Conservation (phyloP, 2,329 filamentous ascomycete genomes). For the Claviceps monticola region DNA sequence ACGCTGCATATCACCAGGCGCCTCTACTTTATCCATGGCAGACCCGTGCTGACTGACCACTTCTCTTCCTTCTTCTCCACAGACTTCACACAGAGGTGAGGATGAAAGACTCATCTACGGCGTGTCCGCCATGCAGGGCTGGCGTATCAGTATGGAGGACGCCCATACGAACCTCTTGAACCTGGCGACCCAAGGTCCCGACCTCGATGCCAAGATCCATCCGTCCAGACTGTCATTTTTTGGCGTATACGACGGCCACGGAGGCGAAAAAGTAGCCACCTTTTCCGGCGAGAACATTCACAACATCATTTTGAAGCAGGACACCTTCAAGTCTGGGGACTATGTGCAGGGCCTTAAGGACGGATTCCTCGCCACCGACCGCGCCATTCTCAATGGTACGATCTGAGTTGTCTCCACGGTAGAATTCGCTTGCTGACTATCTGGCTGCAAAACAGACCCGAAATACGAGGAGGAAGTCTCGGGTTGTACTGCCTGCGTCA, state of each 20-base stretch:
- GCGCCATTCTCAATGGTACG: constrained; percentile 87
- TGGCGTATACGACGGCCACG: constrained; percentile 94
- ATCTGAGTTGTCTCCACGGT: neutral
- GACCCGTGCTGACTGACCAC: constrained; percentile 15
- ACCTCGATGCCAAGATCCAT: constrained; percentile 45
- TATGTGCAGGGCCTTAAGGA: constrained; percentile 95
- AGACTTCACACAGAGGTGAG: constrained; percentile 81
- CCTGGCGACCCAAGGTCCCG: constrained; percentile 43
- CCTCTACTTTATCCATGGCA: neutral
- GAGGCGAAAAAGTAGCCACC: constrained; percentile 87
- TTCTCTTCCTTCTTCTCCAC: constrained; percentile 5
- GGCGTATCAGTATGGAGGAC: constrained; percentile 99
- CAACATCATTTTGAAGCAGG: constrained; percentile 88
- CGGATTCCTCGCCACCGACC: constrained; percentile 88
- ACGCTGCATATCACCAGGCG: neutral
- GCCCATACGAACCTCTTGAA: constrained; percentile 84
- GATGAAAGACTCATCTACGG: constrained; percentile 90
- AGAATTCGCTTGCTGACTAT: constrained; percentile 1
- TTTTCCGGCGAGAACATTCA: constrained; percentile 90
- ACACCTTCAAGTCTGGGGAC: constrained; percentile 79
- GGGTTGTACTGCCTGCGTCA: constrained; percentile 89
- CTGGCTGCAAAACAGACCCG: constrained; percentile 55
- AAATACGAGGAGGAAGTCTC: constrained; percentile 97
- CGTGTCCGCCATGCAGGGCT: constrained; percentile 98
- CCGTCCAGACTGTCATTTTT: constrained; percentile 81